Base-by-base conservation (phyloP, 257 asterid genomes). In the Przewalskia tangutica region DNA sequence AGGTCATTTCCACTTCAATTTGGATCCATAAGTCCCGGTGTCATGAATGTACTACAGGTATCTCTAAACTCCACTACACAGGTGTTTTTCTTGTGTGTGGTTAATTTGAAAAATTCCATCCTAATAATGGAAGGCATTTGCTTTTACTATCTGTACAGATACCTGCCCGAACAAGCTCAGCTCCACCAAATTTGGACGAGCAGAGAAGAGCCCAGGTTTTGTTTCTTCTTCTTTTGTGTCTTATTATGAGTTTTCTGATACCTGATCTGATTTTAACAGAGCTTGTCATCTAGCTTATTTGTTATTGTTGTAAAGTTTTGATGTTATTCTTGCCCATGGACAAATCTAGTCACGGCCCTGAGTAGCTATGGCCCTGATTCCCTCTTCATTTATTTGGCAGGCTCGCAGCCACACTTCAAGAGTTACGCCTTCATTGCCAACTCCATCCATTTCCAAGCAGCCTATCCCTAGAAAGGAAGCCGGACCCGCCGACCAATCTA, bases 201-300 rank as follows among this genome's bases (percentile, higher is more conserved):
- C 99, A 94, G 89, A 94, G 89, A 86, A 91, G 89, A 64, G 93
- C 90, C 55, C 99, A 92, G 98, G 99, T 94, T 83, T 84, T 90
- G 70, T 59, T 27, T 77, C 82, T 59, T 87, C 62, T 48, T 71
- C 8, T 20, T 73, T 12, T 77, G 54, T 68, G 48, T 62, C 60
- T 23, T 12, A 73, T 48, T 73, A 20, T 71, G 34, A 73, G 11
- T 12, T 71, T 48, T 12, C 8, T 23, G 62, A 14, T 48, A 23
- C 44, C 44, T 7, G 60, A 48, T 50, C 44, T 50, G 44, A 23
- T 23, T 27, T 27, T 2, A 42, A 48, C 13, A 2, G 14, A 48
- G 79, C 60, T 50, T 23, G 60, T 48, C 58, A 48, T 73, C 36
- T 73, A 48, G 60, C 8, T 50, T 23, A 14, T 48, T 50, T 50